Base-by-base conservation (phyloP, 768 basidiomycete species). In the Auriscalpium microsporum region DNA sequence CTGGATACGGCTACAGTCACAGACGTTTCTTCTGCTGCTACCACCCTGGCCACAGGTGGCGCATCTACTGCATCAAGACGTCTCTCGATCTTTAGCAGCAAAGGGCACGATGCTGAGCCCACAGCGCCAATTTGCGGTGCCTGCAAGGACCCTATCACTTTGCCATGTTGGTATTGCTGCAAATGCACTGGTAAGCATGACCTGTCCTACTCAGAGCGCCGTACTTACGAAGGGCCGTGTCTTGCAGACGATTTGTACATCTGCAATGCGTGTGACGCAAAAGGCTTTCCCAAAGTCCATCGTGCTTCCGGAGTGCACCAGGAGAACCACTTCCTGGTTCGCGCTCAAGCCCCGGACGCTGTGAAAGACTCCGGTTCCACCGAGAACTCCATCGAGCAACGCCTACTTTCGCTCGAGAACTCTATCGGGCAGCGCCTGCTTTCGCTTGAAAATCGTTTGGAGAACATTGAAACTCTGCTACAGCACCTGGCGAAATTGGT, bases 101-200 rank as follows among this genome's bases (percentile, higher is more conserved):
- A 42, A 11, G n/a, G 11, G 40, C 40, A 42, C 40, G 40, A 42
- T 21, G 21, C 21, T 3, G 21, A 21, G 16, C 14, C 14, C 19
- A 19, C 10, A 14, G 45, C 2, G n/a, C 40, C 40, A n/a, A 11
- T n/a, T 11, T 70, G 69, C 47, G 53, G 56, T 11, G 55, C 54
- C 1, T 69, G 70, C 59, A 52, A 50, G 1, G 52, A 60, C 11
- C 47, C 17, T 3, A 53, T 67, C 19, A 46, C 58, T 2, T 56
- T 61, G 47, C 67, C 69, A 4, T 70, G 65, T 52, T 70, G 69
- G 69, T 70, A 63, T 34, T 71, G 68, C 55, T 61, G 65, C 6
- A 56, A 62, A 28, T 71, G 70, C 40, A 51, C 37, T 14, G 63
- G 62, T 53, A 35, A 48, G 56, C 14, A 21, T 21, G 21, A 21